Percentiles rank a stretch among this genome's conserved stretches.
phyloP scores from a whole-genome alignment of 164 flowering plant species.

The Stephania cephalantha region DNA sequence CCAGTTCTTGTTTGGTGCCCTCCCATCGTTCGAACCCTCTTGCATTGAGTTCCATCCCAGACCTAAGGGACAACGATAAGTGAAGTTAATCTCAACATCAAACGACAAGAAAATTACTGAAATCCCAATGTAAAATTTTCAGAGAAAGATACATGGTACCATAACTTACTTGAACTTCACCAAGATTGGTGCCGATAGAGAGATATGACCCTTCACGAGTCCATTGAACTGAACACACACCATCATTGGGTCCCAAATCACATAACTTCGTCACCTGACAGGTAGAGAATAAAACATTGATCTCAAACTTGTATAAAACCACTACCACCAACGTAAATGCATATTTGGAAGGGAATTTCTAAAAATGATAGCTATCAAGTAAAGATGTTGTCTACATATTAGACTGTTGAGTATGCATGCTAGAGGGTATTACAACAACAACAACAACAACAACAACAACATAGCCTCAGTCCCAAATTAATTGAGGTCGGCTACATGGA shows the following conservation, averaged over 20 bases:
- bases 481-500: too few species aligned
- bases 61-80: slow-evolving; percentile 28
- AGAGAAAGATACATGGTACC: background rate
- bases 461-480: too few species aligned
- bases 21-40: slow-evolving; percentile 74
- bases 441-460: too few species aligned
- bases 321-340: background rate
- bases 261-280: slow-evolving; percentile 88
- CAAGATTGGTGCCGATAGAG: slow-evolving; percentile 82
- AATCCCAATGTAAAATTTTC: background rate
- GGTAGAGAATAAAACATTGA: background rate
- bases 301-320: background rate
- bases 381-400: background rate
- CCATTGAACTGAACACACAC: slow-evolving; percentile 94
- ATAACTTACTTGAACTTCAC: slow-evolving; percentile 78
- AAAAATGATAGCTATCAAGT: background rate
- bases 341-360: background rate
- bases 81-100: background rate
- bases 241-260: slow-evolving; percentile 83
- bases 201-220: slow-evolving; percentile 93
- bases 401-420: background rate
- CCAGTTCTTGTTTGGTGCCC: slow-evolving; percentile 98
- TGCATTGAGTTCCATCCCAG: slow-evolving; percentile 94
- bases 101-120: background rate
- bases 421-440: background rate